Percentiles rank a stretch among this genome's conserved stretches.
Evolutionary conservation across 345 rosid species (phyloP).

Genomic region (Cardamine chenopodiifolia): DNA sequence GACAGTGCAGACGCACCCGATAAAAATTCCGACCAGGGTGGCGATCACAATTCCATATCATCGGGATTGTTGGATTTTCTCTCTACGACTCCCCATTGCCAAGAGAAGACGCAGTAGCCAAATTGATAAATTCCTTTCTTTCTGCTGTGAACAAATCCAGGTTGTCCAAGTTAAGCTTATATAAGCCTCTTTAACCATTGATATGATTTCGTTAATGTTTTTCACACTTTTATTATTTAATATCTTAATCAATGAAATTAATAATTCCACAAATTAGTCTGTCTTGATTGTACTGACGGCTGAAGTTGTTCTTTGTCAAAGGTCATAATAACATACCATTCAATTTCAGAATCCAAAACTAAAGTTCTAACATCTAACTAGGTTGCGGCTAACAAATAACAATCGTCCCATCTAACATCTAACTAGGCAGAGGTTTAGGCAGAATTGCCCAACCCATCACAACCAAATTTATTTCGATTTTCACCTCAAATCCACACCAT

Average conservation of each 20-base stretch:
- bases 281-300: background rate
- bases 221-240: too few relatives aligned
- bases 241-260: background rate
- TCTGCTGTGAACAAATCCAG: background rate
- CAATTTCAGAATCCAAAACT: background rate
- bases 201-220: too few relatives aligned
- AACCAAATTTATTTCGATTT: background rate
- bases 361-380: background rate
- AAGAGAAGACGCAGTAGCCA: conserved; percentile 14
- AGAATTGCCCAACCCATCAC: conserved; percentile 7
- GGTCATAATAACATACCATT: background rate
- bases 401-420: background rate
- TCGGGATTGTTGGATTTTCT: conserved; percentile 49
- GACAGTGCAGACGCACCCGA: conserved; percentile 69
- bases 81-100: conserved; percentile 64
- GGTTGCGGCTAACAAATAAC: background rate
- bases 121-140: conserved; percentile 3
- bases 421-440: conserved; percentile 19
- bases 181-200: background rate
- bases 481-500: too few relatives aligned
- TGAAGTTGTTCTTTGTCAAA: background rate
- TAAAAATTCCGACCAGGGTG: conserved; percentile 56
- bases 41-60: conserved; percentile 66
- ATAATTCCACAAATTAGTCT: background rate
- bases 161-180: background rate